Percentiles rank a stretch among this genome's conserved stretches.
Evolutionary conservation across 305 asterid species (phyloP).

Genomic region (Rubia balearica): DNA sequence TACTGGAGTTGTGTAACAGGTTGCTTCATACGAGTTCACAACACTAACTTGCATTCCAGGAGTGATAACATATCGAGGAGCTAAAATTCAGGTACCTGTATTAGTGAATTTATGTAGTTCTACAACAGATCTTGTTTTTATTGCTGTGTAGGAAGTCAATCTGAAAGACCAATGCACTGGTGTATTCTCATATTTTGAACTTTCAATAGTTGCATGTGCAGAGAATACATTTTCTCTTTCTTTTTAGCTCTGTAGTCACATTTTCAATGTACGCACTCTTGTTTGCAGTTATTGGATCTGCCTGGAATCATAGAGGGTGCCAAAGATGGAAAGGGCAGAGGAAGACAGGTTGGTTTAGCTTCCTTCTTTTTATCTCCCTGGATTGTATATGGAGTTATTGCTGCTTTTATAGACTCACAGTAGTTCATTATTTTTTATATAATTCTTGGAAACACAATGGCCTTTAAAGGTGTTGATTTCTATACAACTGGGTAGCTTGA

Average conservation of each 20-base stretch:
- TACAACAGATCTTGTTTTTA: not conserved
- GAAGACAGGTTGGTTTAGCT: slow-evolving; percentile 69
- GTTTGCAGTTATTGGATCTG: slow-evolving; percentile 79
- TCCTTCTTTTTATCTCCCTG: not conserved
- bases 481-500: no score
- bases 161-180: not conserved
- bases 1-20: slow-evolving; percentile 39
- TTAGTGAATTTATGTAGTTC: not conserved
- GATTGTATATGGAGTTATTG: not conserved
- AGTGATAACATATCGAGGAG: slow-evolving; percentile 87
- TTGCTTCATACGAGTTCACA: slow-evolving; percentile 94
- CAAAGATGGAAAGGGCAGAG: slow-evolving; percentile 99
- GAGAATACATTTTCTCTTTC: not conserved
- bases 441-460: not conserved
- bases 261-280: slow-evolving; percentile 11
- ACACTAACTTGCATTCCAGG: slow-evolving; percentile 99
- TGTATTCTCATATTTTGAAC: not conserved
- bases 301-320: slow-evolving; percentile 99
- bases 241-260: not conserved
- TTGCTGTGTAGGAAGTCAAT: not conserved
- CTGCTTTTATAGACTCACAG: not conserved
- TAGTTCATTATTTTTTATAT: not conserved
- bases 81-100: slow-evolving; percentile 76
- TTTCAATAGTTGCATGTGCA: not conserved
- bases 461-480: not conserved